These are phyloP conservation scores for Geopyxis carbonaria DNA, from an alignment of 495 filamentous ascomycete species.

Conservation along the genomic window DNA sequence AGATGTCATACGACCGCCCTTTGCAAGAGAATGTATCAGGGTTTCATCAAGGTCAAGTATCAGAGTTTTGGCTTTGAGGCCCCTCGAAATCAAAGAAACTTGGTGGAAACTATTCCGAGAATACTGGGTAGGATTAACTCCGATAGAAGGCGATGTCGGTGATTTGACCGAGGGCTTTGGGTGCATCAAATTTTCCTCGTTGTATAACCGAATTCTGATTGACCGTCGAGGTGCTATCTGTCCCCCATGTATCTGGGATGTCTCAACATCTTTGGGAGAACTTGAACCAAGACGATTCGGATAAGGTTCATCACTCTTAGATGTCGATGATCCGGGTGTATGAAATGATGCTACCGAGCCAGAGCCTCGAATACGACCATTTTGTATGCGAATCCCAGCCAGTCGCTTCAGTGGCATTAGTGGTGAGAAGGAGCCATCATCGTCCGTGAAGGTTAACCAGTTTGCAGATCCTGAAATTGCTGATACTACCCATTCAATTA, in stretches of 20 bases:
- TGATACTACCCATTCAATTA: slow-evolving; percentile 53
- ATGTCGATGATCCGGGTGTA: no score
- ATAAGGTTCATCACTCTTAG: no score
- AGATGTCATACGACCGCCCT: slow-evolving; percentile 85
- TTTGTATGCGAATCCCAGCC: no score
- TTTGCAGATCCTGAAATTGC: slow-evolving; percentile 60
- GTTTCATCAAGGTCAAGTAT: slow-evolving; percentile 95
- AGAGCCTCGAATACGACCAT: no score
- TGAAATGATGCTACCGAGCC: no score
- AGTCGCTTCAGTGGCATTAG: slow-evolving; percentile 7
- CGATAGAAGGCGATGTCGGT: slow-evolving; percentile 65
- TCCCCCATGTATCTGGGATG: slow-evolving; percentile 40
- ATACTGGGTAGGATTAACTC: slow-evolving; percentile 59
- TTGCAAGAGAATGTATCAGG: slow-evolving; percentile 90
- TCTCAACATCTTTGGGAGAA: no score
- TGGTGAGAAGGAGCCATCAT: slow-evolving; percentile 56
- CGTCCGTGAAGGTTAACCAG: slow-evolving; percentile 67
- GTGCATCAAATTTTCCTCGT: slow-evolving; percentile 50
- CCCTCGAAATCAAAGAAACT: slow-evolving; percentile 64
- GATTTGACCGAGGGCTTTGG: slow-evolving; percentile 65
- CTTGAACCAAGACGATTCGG: no score
- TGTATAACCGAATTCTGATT: slow-evolving; percentile 78
- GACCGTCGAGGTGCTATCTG: slow-evolving; percentile 53
- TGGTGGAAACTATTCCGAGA: slow-evolving; percentile 78
- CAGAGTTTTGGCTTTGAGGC: slow-evolving; percentile 49